Percentiles rank a stretch among this genome's conserved stretches.
phyloP scores from a whole-genome alignment of 805 yeast species.

The Saccharomycopsis lassenensis region DNA sequence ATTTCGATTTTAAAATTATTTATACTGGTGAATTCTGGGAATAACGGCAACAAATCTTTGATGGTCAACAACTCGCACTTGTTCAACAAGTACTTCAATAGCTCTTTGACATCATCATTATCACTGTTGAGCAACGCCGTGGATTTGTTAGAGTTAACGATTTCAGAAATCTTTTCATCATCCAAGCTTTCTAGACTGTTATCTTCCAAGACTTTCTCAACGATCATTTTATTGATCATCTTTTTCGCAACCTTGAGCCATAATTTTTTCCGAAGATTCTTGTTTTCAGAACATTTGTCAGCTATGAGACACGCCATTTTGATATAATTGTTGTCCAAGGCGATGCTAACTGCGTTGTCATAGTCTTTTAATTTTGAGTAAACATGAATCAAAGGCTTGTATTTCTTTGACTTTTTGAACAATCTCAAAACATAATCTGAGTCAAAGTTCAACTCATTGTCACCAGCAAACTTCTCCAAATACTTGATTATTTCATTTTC shows the following conservation, averaged over 20 bases:
- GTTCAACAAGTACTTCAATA: constrained; percentile 28
- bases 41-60: constrained; percentile 72
- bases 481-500: constrained; percentile 41
- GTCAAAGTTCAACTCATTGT: constrained; percentile 34
- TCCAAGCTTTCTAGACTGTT: constrained; percentile 15
- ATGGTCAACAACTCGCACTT: constrained; percentile 47
- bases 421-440: constrained; percentile 65
- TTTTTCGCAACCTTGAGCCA: constrained; percentile 61
- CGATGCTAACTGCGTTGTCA: constrained; percentile 73
- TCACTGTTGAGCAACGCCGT: constrained; percentile 24
- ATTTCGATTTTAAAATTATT: constrained; percentile 79
- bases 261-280: constrained; percentile 48
- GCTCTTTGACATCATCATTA: constrained; percentile 23
- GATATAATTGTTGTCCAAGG: constrained; percentile 48
- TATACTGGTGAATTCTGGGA: constrained; percentile 75
- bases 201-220: constrained; percentile 17
- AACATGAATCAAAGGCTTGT: constrained; percentile 61
- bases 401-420: constrained; percentile 48
- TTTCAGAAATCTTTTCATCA: constrained; percentile 1
- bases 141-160: constrained; percentile 18
- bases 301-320: constrained; percentile 50
- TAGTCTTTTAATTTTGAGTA: constrained; percentile 55
- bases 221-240: constrained; percentile 28
- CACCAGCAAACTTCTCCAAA: constrained; percentile 30
- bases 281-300: constrained; percentile 40